Base-by-base conservation (phyloP, 2,329 filamentous ascomycete species). In the Fusarium nelsonii region DNA sequence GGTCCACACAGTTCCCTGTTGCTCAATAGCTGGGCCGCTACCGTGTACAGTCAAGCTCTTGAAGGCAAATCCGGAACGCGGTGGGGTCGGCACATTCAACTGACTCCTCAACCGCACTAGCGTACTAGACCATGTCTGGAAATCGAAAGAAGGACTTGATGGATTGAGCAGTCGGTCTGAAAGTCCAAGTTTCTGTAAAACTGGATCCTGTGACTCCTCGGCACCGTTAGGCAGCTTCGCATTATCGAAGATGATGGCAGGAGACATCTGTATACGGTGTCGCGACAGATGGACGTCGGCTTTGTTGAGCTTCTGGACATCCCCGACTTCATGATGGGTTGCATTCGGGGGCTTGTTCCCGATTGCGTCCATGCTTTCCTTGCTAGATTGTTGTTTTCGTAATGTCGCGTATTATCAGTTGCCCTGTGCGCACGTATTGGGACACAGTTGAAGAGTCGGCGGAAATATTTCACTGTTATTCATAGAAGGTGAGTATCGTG, bases 1-100 rank as follows among this genome's bases (percentile, higher is more conserved):
- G 2, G 88, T 88, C 3, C 81, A 84, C 4, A 93, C 88, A 4
- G 87, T 92, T 57, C 88, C 82, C 74, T 94, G 91, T 2, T 92
- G 81, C 67, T 92, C 89, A 26, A 93, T 75, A 1, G 89, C 89
- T 4, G 86, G 84, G 1, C 90, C 91, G 0, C 88, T 89, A 1
- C 91, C 91, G 8, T 84, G 89, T 0, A 93, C 88, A 58, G 86
- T 86, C 34, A 93, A 83, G 52, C 91, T 83, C 63, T 87, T 87
- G 15, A 56, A 56, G 16, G 43, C 34, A 8, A 56, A 50, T 10
- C 53, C 53, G 6, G 53, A 56, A 18, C 53, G 53, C 14, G 44
- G 53, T 50, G 53, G 53, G 16, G 53, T 56, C 33, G 53, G 53
- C 4, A 56, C 18, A 49, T 32, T 11, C 8, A 56, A 9, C 23